Conservation (phyloP, 2,329 filamentous ascomycete species). For the Penicillium corylophilum region DNA sequence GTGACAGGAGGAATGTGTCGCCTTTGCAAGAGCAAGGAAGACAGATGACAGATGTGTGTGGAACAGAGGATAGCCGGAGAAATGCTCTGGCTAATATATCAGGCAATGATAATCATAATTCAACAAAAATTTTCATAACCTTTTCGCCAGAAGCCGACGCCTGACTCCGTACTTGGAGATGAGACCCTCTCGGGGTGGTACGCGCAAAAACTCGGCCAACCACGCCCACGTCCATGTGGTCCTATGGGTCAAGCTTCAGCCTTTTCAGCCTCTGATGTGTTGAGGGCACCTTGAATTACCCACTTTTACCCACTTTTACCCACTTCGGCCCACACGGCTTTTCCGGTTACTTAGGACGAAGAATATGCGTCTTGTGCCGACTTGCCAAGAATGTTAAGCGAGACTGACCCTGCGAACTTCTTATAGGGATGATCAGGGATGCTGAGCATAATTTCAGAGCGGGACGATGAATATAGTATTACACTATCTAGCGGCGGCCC, state of each 20-base stretch:
- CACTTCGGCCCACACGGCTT: neutral
- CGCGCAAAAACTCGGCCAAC: constrained; percentile 2
- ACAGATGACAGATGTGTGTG: neutral
- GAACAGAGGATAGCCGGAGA: neutral
- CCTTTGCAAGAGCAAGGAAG: neutral
- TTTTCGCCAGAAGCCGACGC: constrained; percentile 1
- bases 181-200: neutral
- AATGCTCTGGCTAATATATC: neutral
- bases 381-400: constrained; percentile 9
- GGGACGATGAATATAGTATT: neutral
- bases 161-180: constrained; percentile 2
- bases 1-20: neutral
- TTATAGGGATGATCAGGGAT: neutral
- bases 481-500: neutral
- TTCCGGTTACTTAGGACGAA: constrained; percentile 1
- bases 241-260: constrained; percentile 6
- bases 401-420: neutral
- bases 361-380: constrained; percentile 1
- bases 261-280: constrained; percentile 4
- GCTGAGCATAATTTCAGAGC: neutral
- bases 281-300: neutral
- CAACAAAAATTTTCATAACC: too few species aligned
- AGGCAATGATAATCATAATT: neutral
- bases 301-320: neutral
- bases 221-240: neutral